Percentiles rank a stretch among this genome's conserved stretches.
Evolutionary conservation across 495 filamentous ascomycete species (phyloP).

Genomic region (Lasiosphaeria ovina): DNA sequence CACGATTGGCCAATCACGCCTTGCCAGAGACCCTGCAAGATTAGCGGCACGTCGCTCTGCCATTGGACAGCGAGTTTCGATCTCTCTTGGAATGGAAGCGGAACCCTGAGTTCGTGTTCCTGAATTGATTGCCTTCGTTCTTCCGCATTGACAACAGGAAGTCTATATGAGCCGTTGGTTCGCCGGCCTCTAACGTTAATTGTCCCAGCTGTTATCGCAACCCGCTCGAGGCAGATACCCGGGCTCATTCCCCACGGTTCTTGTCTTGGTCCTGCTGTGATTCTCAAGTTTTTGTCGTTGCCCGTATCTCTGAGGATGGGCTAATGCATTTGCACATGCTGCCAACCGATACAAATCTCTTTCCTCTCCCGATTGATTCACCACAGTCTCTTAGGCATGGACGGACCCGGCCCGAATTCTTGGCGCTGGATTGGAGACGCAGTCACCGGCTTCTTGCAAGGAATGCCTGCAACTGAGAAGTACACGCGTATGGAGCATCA

Average conservation of each 20-base stretch:
- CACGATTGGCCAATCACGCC: constrained; percentile 25
- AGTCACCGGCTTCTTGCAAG: too few relatives aligned
- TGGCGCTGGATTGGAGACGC: not conserved
- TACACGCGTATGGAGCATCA: too few relatives aligned
- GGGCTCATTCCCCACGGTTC: too few relatives aligned
- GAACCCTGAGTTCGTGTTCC: not conserved
- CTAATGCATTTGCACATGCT: too few relatives aligned
- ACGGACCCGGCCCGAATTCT: not conserved
- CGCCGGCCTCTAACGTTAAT: too few relatives aligned
- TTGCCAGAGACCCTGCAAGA: constrained; percentile 9
- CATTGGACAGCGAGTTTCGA: constrained; percentile 18
- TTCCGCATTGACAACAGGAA: not conserved
- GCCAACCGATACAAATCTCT: not conserved
- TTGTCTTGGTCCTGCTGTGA: too few relatives aligned
- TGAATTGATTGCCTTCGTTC: not conserved
- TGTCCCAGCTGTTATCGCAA: too few relatives aligned
- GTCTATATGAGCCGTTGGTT: not conserved
- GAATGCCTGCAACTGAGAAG: too few relatives aligned
- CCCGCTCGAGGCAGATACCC: too few relatives aligned
- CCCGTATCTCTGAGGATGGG: too few relatives aligned
- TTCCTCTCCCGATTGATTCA: not conserved
- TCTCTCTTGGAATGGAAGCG: constrained; percentile 2
- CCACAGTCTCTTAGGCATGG: not conserved
- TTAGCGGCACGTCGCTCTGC: constrained; percentile 4
- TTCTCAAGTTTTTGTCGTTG: too few relatives aligned